These are phyloP conservation scores for Pythium sukuiense DNA, from an alignment of 352 stramenopile species.

Conservation along the genomic window DNA sequence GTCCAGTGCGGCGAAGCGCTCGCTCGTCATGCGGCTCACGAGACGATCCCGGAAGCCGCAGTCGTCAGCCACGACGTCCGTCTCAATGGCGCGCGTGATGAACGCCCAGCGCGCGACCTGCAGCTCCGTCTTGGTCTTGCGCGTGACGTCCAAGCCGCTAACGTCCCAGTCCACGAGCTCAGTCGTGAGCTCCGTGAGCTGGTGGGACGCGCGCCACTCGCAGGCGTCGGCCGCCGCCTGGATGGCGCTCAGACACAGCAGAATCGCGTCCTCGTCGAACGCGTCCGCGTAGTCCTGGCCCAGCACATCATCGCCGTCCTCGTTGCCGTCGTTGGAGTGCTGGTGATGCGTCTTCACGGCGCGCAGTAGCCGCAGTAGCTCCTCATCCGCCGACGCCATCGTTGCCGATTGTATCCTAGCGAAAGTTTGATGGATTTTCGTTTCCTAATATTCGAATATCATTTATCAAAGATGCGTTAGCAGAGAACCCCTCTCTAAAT, in stretches of 20 bases:
- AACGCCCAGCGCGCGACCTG: constrained; percentile 21
- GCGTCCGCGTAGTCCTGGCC: constrained; percentile 16
- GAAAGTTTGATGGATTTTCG: neutral
- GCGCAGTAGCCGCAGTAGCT: constrained; percentile 22
- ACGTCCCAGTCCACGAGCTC: constrained; percentile 27
- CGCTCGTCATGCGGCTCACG: constrained; percentile 12
- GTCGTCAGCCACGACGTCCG: neutral
- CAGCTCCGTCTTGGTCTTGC: constrained; percentile 18
- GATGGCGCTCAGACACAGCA: constrained; percentile 25
- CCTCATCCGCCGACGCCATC: constrained; percentile 13
- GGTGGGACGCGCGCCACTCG: constrained; percentile 3
- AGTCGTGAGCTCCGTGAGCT: constrained; percentile 14
- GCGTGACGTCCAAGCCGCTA: constrained; percentile 3
- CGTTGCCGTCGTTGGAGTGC: neutral
- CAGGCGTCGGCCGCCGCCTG: constrained; percentile 12
- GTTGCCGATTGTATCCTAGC: neutral
- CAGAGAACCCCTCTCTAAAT: neutral
- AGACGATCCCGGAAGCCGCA: neutral
- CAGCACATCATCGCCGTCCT: neutral
- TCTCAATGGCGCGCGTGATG: constrained; percentile 11
- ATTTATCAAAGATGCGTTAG: neutral
- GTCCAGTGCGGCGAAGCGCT: constrained; percentile 28
- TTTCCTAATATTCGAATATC: neutral
- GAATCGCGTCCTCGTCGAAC: constrained; percentile 24
- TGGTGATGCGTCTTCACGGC: constrained; percentile 25